Evolutionary conservation across 306 rosid genomes (phyloP), one percentile per base, ranked within the genome.

Genomic region (Vigna hirtella): DNA sequence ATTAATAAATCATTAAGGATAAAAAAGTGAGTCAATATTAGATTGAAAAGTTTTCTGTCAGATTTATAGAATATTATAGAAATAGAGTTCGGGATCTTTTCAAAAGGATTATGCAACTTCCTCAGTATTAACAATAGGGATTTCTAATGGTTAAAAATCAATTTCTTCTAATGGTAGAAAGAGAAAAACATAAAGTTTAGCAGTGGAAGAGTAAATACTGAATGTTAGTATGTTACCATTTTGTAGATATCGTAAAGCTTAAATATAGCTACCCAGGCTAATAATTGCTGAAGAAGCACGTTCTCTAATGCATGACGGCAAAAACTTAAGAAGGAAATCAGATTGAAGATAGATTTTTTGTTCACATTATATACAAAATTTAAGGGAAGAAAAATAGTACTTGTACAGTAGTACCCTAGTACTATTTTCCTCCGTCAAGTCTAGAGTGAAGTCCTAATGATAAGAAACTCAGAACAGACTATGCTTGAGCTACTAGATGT

Each of bases 41-140:
- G 66, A 62, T 76, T 82, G 45, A 55, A 78, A 50, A 12, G 36
- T 71, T 68, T 74, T 68, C 72, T 73, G 65, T 73, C 70, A 34
- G 69, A 70, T 69, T 74, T 48, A 73, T 53, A 69, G 49, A 65
- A 36, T 9, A 70, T 53, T 13, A 52, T 9, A 66, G 77, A 57
- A 55, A 68, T 7, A 62, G 47, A 64, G 26, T 64, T 66, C 15
- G 52, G 20, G 32, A 42, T 51, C 67, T 62, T 77, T 51, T 74
- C 11, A 59, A 50, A 66, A 67, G 45, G 52, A 55, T 49, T 67
- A 43, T 11, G 72, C 61, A 62, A 56, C 20, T 50, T 66, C 32
- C 36, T 38, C 49, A n/a, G 43, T n/a, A 73, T 67, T 57, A 52
- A 56, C 61, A 47, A 49, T 65, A 13, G 70, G 69, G 51, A 45